Evolutionary conservation across 106 monocot species (phyloP).

Genomic region (Narthecium ossifragum): DNA sequence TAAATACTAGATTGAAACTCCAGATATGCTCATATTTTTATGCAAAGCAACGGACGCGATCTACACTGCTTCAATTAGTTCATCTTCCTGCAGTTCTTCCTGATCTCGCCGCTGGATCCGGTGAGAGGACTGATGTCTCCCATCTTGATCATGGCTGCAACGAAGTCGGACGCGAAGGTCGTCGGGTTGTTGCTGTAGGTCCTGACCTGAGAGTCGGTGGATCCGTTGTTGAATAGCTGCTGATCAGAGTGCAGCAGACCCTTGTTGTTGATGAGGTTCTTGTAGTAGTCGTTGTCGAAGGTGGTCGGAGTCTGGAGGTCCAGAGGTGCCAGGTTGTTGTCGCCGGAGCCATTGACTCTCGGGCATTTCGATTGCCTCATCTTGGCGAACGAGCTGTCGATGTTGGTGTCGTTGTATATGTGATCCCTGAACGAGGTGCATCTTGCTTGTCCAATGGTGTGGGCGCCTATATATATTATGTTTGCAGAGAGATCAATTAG

Average conservation of each 20-base stretch:
- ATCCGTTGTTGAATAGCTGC: slow-evolving; percentile 60
- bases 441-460: slow-evolving; percentile 53
- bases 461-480: slow-evolving; percentile 19
- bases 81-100: slow-evolving; percentile 66
- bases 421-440: slow-evolving; percentile 40
- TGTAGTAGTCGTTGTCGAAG: slow-evolving; percentile 73
- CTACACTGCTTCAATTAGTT: too few relatives aligned
- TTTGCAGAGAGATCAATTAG: neutral
- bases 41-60: neutral
- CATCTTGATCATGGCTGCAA: slow-evolving; percentile 78
- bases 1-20: too few relatives aligned
- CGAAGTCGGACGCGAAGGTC: slow-evolving; percentile 60
- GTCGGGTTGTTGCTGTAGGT: slow-evolving; percentile 35
- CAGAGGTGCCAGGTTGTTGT: slow-evolving; percentile 45
- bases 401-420: slow-evolving; percentile 57
- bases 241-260: slow-evolving; percentile 91
- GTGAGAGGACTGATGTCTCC: slow-evolving; percentile 72
- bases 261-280: slow-evolving; percentile 51
- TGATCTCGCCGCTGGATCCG: slow-evolving; percentile 63
- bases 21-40: neutral
- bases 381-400: slow-evolving; percentile 23
- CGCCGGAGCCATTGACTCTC: slow-evolving; percentile 17
- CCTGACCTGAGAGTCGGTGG: slow-evolving; percentile 48
- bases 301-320: slow-evolving; percentile 32
- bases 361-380: slow-evolving; percentile 31